phyloP scores from a whole-genome alignment of 768 basidiomycete species.

The Mycena pura region DNA sequence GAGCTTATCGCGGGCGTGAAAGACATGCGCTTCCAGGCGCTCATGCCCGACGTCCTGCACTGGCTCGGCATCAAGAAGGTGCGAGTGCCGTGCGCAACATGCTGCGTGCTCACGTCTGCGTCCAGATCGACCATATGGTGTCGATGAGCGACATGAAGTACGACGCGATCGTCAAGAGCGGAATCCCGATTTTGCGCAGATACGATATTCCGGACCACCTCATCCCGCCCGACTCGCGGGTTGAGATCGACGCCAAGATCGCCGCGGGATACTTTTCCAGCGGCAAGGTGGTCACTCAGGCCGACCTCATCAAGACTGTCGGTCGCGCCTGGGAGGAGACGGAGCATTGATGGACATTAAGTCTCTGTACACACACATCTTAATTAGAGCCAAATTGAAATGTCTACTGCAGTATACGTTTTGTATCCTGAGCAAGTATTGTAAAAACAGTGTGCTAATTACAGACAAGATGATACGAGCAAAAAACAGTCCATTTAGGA shows the following conservation, averaged over 20 bases:
- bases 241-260: conserved; percentile 97
- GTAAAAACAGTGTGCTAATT: no score
- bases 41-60: conserved; percentile 96
- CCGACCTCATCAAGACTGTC: conserved; percentile 84
- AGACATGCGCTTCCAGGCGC: conserved; percentile 92
- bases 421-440: no score
- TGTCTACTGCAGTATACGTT: no score
- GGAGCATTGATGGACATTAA: conserved; percentile 70
- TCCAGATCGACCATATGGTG: conserved; percentile 80
- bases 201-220: conserved; percentile 95
- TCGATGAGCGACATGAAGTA: conserved; percentile 97
- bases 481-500: no score
- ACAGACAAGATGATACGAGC: no score
- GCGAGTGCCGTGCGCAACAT: neutral
- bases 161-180: conserved; percentile 89
- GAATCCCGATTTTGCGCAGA: conserved; percentile 79
- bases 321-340: conserved; percentile 92
- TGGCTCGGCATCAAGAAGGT: conserved; percentile 89
- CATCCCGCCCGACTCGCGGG: conserved; percentile 87
- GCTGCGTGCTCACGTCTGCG: neutral
- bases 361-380: no score
- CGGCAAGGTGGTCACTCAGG: conserved; percentile 77
- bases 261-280: conserved; percentile 92
- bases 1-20: conserved; percentile 94
- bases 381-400: no score